Evolutionary conservation across 2,329 filamentous ascomycete species (phyloP), one percentile per base, ranked within the genome.

Genomic region (Hysterium pulicare): DNA sequence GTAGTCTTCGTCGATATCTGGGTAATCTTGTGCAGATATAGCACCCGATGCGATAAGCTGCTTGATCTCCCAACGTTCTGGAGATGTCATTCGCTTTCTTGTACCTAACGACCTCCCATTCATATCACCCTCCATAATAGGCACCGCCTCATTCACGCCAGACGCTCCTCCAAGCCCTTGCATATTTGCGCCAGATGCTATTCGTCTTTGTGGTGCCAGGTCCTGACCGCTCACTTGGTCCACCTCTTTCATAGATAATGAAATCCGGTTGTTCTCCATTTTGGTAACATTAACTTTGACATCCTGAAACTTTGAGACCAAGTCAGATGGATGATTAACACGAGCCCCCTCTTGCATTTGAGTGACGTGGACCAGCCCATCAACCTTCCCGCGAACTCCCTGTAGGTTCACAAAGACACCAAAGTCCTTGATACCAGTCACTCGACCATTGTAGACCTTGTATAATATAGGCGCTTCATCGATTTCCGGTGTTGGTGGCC

Each of bases 31-130:
- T 0, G 89, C 90, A 55, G 93, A 95, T 15, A 89, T 86, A 7
- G 94, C 91, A 34, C 94, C 93, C 4, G 93, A 95, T 3, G 91
- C 90, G 59, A 98, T 97, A 40, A 98, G 76, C 61, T 98, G 93
- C 48, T 91, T 83, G 49, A 98, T 96, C 65, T 98, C 93, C 91
- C 93, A 98, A 60, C 93, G 76, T 63, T 98, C 93, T 1, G 93
- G 93, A 11, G 91, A 96, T 0, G 91, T 97, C 84, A 97, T 84
- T 40, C 93, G 79, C 72, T 98, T 98, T 64, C 87, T 89, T 42
- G 84, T 84, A 31, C 74, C 73, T 36, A 61, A 61, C 19, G 53
- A 62, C 20, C 58, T 65, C 15, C 54, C 36, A 40, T 76, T 71
- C 22, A 75, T 75, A 30, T 79, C 76, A 32, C 73, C 75, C 55